Evolutionary conservation across 1,284 basidiomycete genomes (phyloP), one percentile per base, ranked within the genome.

Genomic region (Coniferiporia weirii): DNA sequence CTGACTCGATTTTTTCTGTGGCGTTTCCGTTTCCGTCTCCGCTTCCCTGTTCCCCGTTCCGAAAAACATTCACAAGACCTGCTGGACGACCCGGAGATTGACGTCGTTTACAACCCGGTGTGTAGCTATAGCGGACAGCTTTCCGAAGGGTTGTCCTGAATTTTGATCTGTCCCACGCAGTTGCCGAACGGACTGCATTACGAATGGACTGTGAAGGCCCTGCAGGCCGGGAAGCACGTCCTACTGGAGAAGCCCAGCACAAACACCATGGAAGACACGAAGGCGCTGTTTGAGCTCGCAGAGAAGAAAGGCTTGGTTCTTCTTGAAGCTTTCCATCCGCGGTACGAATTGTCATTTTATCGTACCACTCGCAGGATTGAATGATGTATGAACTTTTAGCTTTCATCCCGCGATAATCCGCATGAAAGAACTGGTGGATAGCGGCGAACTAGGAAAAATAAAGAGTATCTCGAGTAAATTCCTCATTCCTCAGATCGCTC

Each of bases 291-390:
- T 51, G 52, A 50, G 34, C 67, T 82, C 27, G 83, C 83, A 0
- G 75, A 77, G 49, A 68, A 72, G 56, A 82, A 80, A 63, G 78
- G 76, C 10, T 68, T 84, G 6, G 75, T 86, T 13, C 71, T 86
- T 36, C 70, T 86, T n/a, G 84, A 87, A 64, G 84, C 83, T 5
- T 81, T 84, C 62, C 85, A 87, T 67, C 84, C 84, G 61, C 75
- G 79, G 83, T 75, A 48, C 49, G 70, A 12, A 3, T 7, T 8
- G 40, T 43, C 12, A 13, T 3, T n/a, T 46, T 4, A 35, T 40
- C 36, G 38, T 34, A 13, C 4, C 5, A 17, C 17, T 40, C 15
- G 13, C 12, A 32, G 54, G 5, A n/a, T n/a, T n/a, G 40, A 36
- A 2, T 54, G 40, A 12, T 43, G 10, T 43, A n/a, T 43, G 12